Conservation (phyloP, 2,329 filamentous ascomycete species). For the Diaporthe sp. region DNA sequence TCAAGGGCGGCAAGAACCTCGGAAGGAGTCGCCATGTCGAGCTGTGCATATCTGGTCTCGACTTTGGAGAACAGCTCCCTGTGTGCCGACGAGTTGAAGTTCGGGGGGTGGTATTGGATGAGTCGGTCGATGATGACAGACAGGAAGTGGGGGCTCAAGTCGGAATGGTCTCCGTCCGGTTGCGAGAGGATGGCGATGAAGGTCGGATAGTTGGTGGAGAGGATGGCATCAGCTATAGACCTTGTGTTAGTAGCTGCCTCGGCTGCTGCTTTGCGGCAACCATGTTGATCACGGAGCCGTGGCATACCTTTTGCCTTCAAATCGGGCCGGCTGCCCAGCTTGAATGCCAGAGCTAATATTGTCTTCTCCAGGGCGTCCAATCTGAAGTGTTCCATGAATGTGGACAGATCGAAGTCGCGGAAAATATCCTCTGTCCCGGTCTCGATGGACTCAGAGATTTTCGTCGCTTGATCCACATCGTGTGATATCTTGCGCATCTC, state of each 20-base stretch:
- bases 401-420: slow-evolving; percentile 94
- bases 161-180: slow-evolving; percentile 74
- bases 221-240: slow-evolving; percentile 84
- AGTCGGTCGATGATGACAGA: slow-evolving; percentile 88
- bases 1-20: slow-evolving; percentile 80
- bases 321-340: slow-evolving; percentile 83
- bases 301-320: slow-evolving; percentile 86
- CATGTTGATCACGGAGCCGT: neutral
- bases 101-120: slow-evolving; percentile 87
- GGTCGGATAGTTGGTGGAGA: slow-evolving; percentile 82
- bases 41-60: slow-evolving; percentile 76
- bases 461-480: slow-evolving; percentile 85
- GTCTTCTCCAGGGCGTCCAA: slow-evolving; percentile 91
- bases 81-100: slow-evolving; percentile 83
- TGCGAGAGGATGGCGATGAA: slow-evolving; percentile 84
- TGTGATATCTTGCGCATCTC: slow-evolving; percentile 90
- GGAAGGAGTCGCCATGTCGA: slow-evolving; percentile 76
- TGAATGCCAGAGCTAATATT: slow-evolving; percentile 89
- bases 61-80: slow-evolving; percentile 78
- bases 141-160: slow-evolving; percentile 78
- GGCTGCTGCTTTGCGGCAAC: neutral
- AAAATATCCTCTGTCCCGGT: slow-evolving; percentile 92
- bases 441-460: slow-evolving; percentile 95
- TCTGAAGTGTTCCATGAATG: slow-evolving; percentile 96
- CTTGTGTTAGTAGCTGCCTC: slow-evolving; percentile 19